Conservation (phyloP, 345 rosid species). For the Diplotaxis tenuifolia region DNA sequence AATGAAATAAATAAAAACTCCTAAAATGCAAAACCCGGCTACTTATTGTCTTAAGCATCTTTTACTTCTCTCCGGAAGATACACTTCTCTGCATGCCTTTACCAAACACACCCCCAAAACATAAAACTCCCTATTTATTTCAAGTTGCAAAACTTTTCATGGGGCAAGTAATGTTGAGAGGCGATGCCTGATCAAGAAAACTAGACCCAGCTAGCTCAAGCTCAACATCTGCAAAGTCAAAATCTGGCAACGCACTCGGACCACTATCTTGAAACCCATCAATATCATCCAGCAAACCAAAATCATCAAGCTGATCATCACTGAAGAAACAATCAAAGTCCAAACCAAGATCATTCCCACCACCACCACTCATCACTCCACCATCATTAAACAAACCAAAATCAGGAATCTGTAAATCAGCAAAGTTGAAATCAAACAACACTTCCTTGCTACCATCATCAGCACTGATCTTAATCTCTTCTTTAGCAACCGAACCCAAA, state of each 20-base stretch:
- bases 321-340: slow-evolving; percentile 31
- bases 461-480: neutral
- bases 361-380: slow-evolving; percentile 44
- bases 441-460: neutral
- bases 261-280: slow-evolving; percentile 42
- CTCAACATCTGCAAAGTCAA: slow-evolving; percentile 44
- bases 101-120: slow-evolving; percentile 6
- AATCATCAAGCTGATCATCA: slow-evolving; percentile 50
- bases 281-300: slow-evolving; percentile 37
- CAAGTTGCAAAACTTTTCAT: slow-evolving; percentile 79
- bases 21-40: slow-evolving; percentile 36
- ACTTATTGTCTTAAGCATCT: slow-evolving; percentile 22
- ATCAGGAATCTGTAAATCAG: slow-evolving; percentile 50
- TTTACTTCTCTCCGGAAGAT: slow-evolving; percentile 24
- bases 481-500: slow-evolving; percentile 29
- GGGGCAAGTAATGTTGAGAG: slow-evolving; percentile 45
- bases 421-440: slow-evolving; percentile 33
- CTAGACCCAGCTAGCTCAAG: slow-evolving; percentile 43
- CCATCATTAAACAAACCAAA: slow-evolving; percentile 39
- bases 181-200: slow-evolving; percentile 38
- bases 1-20: neutral
- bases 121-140: slow-evolving; percentile 25
- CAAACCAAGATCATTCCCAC: neutral
- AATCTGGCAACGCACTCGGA: slow-evolving; percentile 74
- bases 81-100: slow-evolving; percentile 24